Evolutionary conservation across 2,329 filamentous ascomycete species (phyloP).

Genomic region (Alternaria postmessia): DNA sequence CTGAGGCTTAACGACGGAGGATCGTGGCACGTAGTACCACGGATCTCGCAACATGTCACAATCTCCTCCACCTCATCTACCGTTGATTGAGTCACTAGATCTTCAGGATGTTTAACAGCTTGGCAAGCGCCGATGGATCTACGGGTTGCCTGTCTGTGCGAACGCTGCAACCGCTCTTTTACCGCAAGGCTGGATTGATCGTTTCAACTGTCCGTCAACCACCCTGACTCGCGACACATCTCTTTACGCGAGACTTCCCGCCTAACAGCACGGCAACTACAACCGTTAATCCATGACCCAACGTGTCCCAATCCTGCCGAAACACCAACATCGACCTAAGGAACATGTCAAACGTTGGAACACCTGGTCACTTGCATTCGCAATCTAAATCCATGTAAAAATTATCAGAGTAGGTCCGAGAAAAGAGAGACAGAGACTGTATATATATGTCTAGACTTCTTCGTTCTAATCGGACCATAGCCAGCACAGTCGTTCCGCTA

Average conservation of each 20-base stretch:
- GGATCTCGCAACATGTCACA: not conserved
- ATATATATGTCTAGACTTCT: constrained; percentile 20
- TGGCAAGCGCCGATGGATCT: not conserved
- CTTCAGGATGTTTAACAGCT: not conserved
- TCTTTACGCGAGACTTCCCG: constrained; percentile 16
- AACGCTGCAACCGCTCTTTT: constrained; percentile 24
- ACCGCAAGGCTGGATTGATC: constrained; percentile 1
- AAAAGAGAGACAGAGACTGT: constrained; percentile 10
- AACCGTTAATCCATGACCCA: constrained; percentile 19
- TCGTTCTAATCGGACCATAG: constrained; percentile 9
- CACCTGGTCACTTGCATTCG: constrained; percentile 7
- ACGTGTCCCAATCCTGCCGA: constrained; percentile 22
- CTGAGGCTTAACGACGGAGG: not conserved
- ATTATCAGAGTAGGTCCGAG: constrained; percentile 5
- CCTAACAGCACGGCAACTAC: constrained; percentile 20
- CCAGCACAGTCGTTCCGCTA: constrained; percentile 5
- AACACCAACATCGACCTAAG: constrained; percentile 27
- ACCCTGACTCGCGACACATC: not conserved
- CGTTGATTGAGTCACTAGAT: not conserved
- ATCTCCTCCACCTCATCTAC: not conserved
- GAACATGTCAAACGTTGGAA: constrained; percentile 21
- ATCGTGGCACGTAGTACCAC: not conserved
- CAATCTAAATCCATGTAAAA: constrained; percentile 22
- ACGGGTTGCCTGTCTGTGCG: constrained; percentile 24
- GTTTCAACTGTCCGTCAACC: constrained; percentile 1